A percentile compares a stretch with the other conserved stretches of the same genome.
phyloP scores from a whole-genome alignment of 371 early-diverging fungal genomes.

The Actinomortierella wolfii region DNA sequence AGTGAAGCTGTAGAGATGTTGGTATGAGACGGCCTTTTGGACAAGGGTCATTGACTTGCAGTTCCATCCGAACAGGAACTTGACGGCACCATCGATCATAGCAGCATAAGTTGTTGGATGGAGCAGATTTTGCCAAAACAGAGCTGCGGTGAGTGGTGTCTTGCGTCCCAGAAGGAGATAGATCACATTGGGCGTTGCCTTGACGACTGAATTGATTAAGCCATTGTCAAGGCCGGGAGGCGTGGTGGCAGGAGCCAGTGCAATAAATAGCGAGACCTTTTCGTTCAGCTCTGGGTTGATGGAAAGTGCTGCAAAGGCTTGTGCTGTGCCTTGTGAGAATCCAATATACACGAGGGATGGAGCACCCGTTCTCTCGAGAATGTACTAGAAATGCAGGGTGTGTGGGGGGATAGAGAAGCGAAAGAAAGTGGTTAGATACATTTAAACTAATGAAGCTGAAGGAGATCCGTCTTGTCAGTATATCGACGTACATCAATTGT shows the following conservation, averaged over 20 bases:
- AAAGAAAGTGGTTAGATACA: too few species aligned
- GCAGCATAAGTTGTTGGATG: constrained; percentile 78
- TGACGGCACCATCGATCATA: constrained; percentile 74
- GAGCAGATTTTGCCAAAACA: constrained; percentile 88
- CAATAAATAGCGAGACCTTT: constrained; percentile 86
- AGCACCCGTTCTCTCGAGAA: constrained; percentile 79
- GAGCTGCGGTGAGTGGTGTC: constrained; percentile 74
- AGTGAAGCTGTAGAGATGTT: constrained; percentile 88
- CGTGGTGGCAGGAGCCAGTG: constrained; percentile 91
- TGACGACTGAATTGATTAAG: constrained; percentile 80
- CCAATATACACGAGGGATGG: constrained; percentile 90
- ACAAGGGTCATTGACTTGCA: constrained; percentile 71
- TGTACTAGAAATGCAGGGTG: constrained; percentile 57
- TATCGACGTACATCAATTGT: constrained; percentile 79
- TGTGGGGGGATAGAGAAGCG: too few species aligned
- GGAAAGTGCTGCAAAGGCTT: constrained; percentile 90
- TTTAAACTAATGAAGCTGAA: too few species aligned
- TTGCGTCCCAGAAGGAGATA: constrained; percentile 93
- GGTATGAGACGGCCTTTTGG: constrained; percentile 83
- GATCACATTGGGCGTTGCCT: constrained; percentile 86
- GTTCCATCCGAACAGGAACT: constrained; percentile 89
- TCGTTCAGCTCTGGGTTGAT: constrained; percentile 78
- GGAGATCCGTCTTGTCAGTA: too few species aligned
- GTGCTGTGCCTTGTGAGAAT: constrained; percentile 95
- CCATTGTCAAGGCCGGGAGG: constrained; percentile 85